These are phyloP conservation scores for Paralagenidium karlingii DNA, from an alignment of 352 stramenopile species.

Conservation along the genomic window DNA sequence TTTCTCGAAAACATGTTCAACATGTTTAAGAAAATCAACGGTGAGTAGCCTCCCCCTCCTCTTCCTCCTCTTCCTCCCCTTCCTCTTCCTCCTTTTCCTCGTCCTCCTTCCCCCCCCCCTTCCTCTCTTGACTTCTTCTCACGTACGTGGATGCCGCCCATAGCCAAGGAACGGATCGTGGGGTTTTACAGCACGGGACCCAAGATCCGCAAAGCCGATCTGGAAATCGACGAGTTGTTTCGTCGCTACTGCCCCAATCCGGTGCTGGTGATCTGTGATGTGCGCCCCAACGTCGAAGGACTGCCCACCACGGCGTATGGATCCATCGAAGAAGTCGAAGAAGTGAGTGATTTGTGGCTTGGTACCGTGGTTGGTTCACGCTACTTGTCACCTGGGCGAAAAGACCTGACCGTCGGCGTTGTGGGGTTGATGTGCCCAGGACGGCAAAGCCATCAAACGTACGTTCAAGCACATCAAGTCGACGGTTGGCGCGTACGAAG, in stretches of 20 bases:
- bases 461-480: constrained; percentile 98
- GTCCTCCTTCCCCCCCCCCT: too few relatives aligned
- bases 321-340: constrained; percentile 95
- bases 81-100: background rate
- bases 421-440: constrained; percentile 8
- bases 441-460: constrained; percentile 92
- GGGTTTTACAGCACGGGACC: constrained; percentile 98
- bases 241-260: constrained; percentile 90
- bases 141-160: too few relatives aligned
- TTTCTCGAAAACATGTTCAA: constrained; percentile 97
- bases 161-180: constrained; percentile 95
- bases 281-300: constrained; percentile 89
- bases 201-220: constrained; percentile 91
- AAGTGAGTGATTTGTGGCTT: constrained; percentile 15
- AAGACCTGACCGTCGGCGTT: constrained; percentile 1
- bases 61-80: background rate
- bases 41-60: constrained; percentile 14
- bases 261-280: constrained; percentile 98
- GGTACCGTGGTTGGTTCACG: too few relatives aligned
- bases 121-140: background rate
- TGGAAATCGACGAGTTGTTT: constrained; percentile 94
- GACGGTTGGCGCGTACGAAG: constrained; percentile 92
- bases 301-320: constrained; percentile 97
- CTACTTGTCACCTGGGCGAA: background rate
- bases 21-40: constrained; percentile 94